Evolutionary conservation across 2,329 filamentous ascomycete species (phyloP).

Genomic region (Penicillium hordei): DNA sequence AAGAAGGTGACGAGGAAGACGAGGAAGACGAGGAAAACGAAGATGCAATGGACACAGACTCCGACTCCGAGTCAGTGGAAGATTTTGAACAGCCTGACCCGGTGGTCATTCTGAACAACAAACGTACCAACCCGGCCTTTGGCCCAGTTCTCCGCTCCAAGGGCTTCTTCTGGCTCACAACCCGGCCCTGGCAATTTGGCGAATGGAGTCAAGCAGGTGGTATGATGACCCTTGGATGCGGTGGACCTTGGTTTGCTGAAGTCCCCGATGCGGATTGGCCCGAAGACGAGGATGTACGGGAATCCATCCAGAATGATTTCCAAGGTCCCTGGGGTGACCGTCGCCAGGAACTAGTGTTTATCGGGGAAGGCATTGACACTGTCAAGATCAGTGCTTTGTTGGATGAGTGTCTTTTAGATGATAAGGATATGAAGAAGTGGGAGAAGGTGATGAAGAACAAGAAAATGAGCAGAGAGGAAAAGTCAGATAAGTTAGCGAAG

Average conservation of each 20-base stretch:
- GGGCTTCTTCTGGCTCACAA: slow-evolving; percentile 48
- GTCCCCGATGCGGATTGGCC: slow-evolving; percentile 54
- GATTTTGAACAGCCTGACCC: slow-evolving; percentile 38
- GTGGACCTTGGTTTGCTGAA: slow-evolving; percentile 59
- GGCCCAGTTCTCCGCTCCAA: slow-evolving; percentile 44
- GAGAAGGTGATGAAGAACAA: slow-evolving; percentile 53
- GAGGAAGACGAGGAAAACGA: slow-evolving; percentile 23
- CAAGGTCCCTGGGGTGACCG: slow-evolving; percentile 63
- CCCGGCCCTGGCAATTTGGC: slow-evolving; percentile 43
- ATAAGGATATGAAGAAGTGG: slow-evolving; percentile 59
- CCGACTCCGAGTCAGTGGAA: slow-evolving; percentile 27
- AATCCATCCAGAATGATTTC: slow-evolving; percentile 53
- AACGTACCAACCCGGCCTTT: slow-evolving; percentile 40
- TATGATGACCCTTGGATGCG: slow-evolving; percentile 45
- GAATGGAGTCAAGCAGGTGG: slow-evolving; percentile 49
- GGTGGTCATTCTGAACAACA: slow-evolving; percentile 39
- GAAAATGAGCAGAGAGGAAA: slow-evolving; percentile 39
- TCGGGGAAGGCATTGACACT: slow-evolving; percentile 64
- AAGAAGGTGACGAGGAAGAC: slow-evolving; percentile 14
- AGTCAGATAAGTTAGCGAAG: slow-evolving; percentile 49
- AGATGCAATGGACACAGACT: slow-evolving; percentile 29
- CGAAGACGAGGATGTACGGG: slow-evolving; percentile 49
- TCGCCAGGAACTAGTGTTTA: slow-evolving; percentile 71
- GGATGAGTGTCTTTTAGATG: slow-evolving; percentile 62
- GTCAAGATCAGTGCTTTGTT: slow-evolving; percentile 53